phyloP scores from a whole-genome alignment of 305 asterid genomes.

The Striga hermonthica region DNA sequence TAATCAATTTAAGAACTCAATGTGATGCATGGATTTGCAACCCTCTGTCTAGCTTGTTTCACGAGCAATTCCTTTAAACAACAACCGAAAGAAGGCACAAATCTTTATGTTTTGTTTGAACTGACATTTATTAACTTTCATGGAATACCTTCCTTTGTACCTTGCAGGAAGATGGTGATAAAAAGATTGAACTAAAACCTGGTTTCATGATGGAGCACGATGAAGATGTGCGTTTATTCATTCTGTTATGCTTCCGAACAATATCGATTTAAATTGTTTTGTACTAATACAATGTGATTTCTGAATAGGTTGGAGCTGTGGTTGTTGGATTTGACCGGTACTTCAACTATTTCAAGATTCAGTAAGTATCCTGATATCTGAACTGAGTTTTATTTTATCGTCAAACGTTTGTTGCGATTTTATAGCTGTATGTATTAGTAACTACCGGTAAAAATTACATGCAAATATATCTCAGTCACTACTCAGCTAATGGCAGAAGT shows the following conservation, averaged over 20 bases:
- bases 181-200: conserved; percentile 90
- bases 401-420: background rate
- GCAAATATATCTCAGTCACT: background rate
- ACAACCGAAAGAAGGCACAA: too few species aligned
- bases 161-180: conserved; percentile 78
- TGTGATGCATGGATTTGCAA: too few species aligned
- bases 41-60: too few species aligned
- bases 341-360: conserved; percentile 93
- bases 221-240: conserved; percentile 47
- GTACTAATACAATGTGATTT: conserved; percentile 25
- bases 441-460: background rate
- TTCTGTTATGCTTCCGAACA: conserved; percentile 30
- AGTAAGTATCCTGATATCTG: conserved; percentile 53
- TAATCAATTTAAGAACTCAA: too few species aligned
- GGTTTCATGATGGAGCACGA: conserved; percentile 98
- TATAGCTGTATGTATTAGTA: background rate
- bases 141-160: conserved; percentile 19
- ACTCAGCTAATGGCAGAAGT: conserved; percentile 9
- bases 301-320: conserved; percentile 87
- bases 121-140: background rate
- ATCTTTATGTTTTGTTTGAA: too few species aligned
- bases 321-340: conserved; percentile 97
- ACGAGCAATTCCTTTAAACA: too few species aligned
- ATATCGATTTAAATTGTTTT: background rate
- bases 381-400: conserved; percentile 1